A percentile compares a stretch with the other conserved stretches of the same genome.
phyloP scores from a whole-genome alignment of 345 rosid genomes.

The Limnanthes douglasii region DNA sequence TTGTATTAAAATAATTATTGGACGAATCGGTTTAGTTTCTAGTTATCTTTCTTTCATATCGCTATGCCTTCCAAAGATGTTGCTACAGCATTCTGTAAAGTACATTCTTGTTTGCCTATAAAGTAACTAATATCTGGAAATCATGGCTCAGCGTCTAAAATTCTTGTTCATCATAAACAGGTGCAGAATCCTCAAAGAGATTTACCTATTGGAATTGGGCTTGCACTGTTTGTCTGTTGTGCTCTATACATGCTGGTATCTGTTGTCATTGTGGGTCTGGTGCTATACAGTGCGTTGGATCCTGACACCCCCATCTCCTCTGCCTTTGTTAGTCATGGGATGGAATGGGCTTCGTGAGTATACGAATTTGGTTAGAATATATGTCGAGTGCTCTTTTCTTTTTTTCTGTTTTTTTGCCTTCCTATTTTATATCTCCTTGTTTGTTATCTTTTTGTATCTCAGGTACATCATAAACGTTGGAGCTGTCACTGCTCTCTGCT shows the following conservation, averaged over 20 bases:
- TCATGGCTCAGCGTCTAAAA: slow-evolving; percentile 1
- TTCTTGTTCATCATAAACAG: slow-evolving; percentile 21
- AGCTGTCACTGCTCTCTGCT: slow-evolving; percentile 91
- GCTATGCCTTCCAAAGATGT: too few species aligned
- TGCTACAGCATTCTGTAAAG: too few species aligned
- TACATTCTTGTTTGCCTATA: too few species aligned
- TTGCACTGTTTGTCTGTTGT: slow-evolving; percentile 77
- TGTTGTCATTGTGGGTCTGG: slow-evolving; percentile 77
- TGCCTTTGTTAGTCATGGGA: slow-evolving; percentile 75
- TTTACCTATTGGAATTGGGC: slow-evolving; percentile 91
- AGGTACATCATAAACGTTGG: slow-evolving; percentile 78
- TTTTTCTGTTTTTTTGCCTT: slow-evolving; percentile 3
- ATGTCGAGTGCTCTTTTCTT: too few species aligned
- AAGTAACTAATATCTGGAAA: too few species aligned
- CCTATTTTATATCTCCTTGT: slow-evolving; percentile 15
- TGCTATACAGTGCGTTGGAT: slow-evolving; percentile 86
- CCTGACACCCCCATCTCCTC: slow-evolving; percentile 98
- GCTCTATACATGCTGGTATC: slow-evolving; percentile 93
- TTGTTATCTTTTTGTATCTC: too few species aligned
- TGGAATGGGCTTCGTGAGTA: slow-evolving; percentile 98
- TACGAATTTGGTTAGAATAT: too few species aligned
- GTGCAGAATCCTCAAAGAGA: slow-evolving; percentile 97
- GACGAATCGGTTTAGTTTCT: slow-evolving; percentile 1
- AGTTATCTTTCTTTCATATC: slow-evolving; percentile 2
- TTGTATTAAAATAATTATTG: background rate